Evolutionary conservation across 345 rosid genomes (phyloP).

Genomic region (Salix viminalis): DNA sequence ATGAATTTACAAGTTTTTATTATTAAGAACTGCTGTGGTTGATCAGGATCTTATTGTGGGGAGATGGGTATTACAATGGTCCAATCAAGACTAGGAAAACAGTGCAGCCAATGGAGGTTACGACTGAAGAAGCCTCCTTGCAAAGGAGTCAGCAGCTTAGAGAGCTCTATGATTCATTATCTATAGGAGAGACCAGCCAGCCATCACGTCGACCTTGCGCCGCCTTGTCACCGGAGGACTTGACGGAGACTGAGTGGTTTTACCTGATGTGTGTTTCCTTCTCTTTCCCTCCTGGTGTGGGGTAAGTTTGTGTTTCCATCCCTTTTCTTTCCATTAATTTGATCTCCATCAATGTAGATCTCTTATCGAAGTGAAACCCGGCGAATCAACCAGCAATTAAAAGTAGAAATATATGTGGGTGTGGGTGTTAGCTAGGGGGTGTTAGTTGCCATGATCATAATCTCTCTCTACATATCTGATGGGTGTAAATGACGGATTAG

Average conservation of each 20-base stretch:
- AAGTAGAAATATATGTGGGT: conserved; percentile 6
- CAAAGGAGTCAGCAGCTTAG: conserved; percentile 94
- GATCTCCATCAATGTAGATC: conserved; percentile 8
- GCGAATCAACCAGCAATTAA: conserved; percentile 17
- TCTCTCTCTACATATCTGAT: no score
- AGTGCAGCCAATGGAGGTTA: conserved; percentile 88
- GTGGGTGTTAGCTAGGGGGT: background rate
- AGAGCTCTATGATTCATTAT: conserved; percentile 82
- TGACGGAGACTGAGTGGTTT: conserved; percentile 97
- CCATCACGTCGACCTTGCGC: conserved; percentile 71
- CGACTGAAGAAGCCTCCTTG: conserved; percentile 77
- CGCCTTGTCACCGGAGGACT: conserved; percentile 87
- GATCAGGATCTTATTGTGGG: conserved; percentile 74
- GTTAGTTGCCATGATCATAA: no score
- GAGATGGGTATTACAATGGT: conserved; percentile 93
- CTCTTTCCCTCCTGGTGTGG: conserved; percentile 72
- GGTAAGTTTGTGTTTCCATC: conserved; percentile 44
- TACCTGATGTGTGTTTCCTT: conserved; percentile 96
- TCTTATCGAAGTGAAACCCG: conserved; percentile 17
- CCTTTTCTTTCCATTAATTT: conserved; percentile 4
- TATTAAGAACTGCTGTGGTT: background rate
- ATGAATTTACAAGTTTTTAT: background rate
- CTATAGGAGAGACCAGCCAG: conserved; percentile 70
- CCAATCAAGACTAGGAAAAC: conserved; percentile 95
- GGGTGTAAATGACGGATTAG: background rate